Conservation (phyloP, 345 rosid species). For the Clausena lansium region DNA sequence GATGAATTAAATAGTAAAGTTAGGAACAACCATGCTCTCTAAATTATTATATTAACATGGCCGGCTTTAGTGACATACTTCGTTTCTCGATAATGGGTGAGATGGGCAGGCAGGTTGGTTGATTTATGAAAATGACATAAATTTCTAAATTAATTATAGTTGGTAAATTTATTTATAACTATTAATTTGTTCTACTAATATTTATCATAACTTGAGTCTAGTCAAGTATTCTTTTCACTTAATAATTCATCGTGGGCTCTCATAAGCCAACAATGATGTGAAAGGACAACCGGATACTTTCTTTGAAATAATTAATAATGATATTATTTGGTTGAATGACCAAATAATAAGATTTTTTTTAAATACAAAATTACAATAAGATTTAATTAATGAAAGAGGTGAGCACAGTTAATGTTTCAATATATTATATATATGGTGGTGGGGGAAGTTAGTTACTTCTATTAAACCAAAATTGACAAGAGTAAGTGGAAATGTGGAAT, state of each 20-base stretch:
- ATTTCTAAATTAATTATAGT: background rate
- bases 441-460: conserved; percentile 19
- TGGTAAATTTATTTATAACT: background rate
- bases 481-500: conserved; percentile 33
- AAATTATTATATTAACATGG: background rate
- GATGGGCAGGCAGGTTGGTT: conserved; percentile 18
- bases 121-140: conserved; percentile 12
- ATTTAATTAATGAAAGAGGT: background rate
- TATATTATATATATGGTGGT: background rate
- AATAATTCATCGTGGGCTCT: background rate
- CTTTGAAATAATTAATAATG: background rate
- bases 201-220: background rate
- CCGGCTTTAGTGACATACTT: conserved; percentile 20
- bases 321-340: background rate
- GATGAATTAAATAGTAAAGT: background rate
- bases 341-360: too few relatives aligned
- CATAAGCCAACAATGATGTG: background rate
- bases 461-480: conserved; percentile 19
- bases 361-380: too few relatives aligned
- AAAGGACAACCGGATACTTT: background rate
- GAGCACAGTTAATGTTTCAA: background rate
- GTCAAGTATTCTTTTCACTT: background rate
- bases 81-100: conserved; percentile 2
- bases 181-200: background rate
- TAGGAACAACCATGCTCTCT: background rate